Conservation (phyloP, 2,329 filamentous ascomycete species). For the Fusarium sp. region DNA sequence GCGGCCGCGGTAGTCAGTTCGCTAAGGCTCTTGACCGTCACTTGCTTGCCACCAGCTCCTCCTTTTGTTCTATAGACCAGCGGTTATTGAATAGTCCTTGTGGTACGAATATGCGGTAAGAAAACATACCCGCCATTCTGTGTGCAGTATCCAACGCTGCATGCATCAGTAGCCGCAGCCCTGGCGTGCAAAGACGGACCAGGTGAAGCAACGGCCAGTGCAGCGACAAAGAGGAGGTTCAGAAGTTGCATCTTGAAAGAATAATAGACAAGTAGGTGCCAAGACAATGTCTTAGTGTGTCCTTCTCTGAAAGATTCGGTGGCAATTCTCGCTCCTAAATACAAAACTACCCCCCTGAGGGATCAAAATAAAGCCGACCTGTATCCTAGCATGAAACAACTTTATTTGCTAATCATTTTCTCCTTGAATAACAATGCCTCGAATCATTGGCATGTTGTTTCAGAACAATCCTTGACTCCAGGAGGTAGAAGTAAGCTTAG, state of each 20-base stretch:
- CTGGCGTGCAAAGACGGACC: conserved; percentile 9
- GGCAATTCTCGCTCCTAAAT: neutral
- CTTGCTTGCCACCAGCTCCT: conserved; percentile 19
- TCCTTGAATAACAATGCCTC: neutral
- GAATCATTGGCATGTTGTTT: conserved; percentile 5
- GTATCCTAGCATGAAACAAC: neutral
- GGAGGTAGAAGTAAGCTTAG: neutral
- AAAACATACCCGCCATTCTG: conserved; percentile 36
- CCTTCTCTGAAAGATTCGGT: too few species aligned
- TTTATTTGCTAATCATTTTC: neutral
- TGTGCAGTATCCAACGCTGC: conserved; percentile 30
- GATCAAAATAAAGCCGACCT: neutral
- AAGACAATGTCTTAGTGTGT: neutral
- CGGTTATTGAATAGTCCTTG: neutral
- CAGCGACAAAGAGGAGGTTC: neutral
- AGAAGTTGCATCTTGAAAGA: conserved; percentile 11
- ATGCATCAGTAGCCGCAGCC: conserved; percentile 22
- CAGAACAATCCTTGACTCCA: neutral
- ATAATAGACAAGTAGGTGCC: neutral
- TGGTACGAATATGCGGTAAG: neutral
- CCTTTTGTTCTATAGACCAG: conserved; percentile 20
- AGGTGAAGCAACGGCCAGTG: conserved; percentile 11
- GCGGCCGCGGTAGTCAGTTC: conserved; percentile 29
- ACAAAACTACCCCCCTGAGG: neutral
- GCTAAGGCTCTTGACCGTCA: conserved; percentile 28